Base-by-base conservation (phyloP, 2,329 filamentous ascomycete genomes). In the Penicillium aurantiogriseum region DNA sequence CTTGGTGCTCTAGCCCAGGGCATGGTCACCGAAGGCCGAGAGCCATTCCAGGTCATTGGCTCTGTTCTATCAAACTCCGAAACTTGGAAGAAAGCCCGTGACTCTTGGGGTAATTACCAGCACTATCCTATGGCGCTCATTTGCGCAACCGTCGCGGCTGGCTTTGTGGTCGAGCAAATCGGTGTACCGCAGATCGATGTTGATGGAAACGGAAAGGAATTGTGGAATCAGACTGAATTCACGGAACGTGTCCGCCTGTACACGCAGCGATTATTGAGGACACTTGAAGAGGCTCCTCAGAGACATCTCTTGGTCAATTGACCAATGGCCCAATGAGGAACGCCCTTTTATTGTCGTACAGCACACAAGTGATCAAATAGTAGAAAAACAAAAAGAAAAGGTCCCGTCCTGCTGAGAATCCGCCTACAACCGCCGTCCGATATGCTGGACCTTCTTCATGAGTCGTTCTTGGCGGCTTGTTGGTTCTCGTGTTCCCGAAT, bases 101-200 rank as follows among this genome's bases (percentile, higher is more conserved):
- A 43, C 67, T 74, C 62, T 29, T 88, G 51, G 86, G 84, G 1
- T 79, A 54, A 83, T 64, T 69, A 73, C 27, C 57, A 65, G 46
- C 49, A 69, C 62, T 52, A 79, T 90, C 40, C 85, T 87, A 59
- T 86, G 66, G 92, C 91, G 5, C 87, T 89, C 5, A 80, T 85
- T 0, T 93, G 88, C 85, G 94, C 88, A 5, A 88, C 85, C 45
- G 83, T 97, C 6, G 88, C 91, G 2, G 93, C 94, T 8, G 92
- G 92, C 68, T 94, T 96, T 74, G 91, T 91, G 17, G 96, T 99
- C 67, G 92, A 99, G 76, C 94, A 99, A 74, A 87, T 96, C 51
- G 93, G 94, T 0, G 85, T 95, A 72, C 93, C 93, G 19, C 60
- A 57, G 21, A 67, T 76, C 23, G 69, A 71, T 48, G 61, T 56